Base-by-base conservation (phyloP, 306 rosid genomes). In the Rosa rugosa region DNA sequence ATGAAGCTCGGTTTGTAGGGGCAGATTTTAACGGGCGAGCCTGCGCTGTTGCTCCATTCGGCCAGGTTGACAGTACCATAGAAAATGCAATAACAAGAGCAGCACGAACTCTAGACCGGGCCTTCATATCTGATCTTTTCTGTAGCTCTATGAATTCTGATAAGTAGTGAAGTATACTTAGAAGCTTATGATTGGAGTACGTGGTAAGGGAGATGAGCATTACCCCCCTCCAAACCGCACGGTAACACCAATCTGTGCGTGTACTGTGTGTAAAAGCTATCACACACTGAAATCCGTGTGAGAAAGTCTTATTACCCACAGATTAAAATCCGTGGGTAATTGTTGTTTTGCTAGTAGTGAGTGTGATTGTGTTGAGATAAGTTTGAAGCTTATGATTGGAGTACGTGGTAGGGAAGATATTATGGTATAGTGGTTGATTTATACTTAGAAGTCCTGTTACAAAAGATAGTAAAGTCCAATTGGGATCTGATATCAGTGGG, bases 401-500 rank as follows among this genome's bases (percentile, higher is more conserved):
- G 64, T n/a, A n/a, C n/a, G n/a, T 69, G 20, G 42, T 50, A 20
- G 23, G 38, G 40, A 16, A 51, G 74, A 27, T 71, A 44, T 25
- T 51, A 6, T 72, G 83, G 46, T 79, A 41, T 59, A 71, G 70
- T 77, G 25, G 60, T 60, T 69, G 75, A 68, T 84, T 77, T 78
- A 82, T 79, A 80, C 63, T 20, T 38, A 4, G 75, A 72, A 41
- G 44, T 83, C 44, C 64, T 79, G 75, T 36, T 10, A 14, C 25
- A 62, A 45, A 70, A 73, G 45, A 69, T 63, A 65, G 80, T 65
- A 68, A 81, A 72, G 77, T 38, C 36, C 54, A 73, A 50, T 83
- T 47, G 88, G 85, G 88, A 91, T 89, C 89, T 83, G 88, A 78
- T 75, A 72, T 75, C 78, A 78, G 79, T 62, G 74, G 81, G 84